phyloP scores from a whole-genome alignment of 2,329 filamentous ascomycete species.

The Monilinia aucupariae region DNA sequence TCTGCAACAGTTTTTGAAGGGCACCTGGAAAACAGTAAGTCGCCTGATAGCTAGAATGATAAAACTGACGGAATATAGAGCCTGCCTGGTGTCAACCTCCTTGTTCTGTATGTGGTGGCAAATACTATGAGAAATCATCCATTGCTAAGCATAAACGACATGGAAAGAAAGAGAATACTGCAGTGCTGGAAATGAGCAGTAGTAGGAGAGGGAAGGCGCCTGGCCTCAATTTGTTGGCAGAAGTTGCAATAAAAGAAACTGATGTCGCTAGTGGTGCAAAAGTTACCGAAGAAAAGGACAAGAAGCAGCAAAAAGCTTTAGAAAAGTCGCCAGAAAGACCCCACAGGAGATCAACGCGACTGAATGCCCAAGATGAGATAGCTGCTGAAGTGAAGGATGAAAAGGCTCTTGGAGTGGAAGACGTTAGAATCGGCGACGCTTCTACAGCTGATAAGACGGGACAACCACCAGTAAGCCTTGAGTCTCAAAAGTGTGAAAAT shows the following conservation, averaged over 20 bases:
- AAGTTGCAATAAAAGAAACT: not conserved
- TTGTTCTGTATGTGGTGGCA: not conserved
- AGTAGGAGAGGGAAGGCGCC: not conserved
- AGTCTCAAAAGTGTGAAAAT: not conserved
- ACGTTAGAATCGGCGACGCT: not conserved
- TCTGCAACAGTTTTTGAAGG: not conserved
- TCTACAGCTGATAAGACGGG: not conserved
- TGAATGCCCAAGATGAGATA: not conserved
- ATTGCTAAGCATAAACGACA: not conserved
- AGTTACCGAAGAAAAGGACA: not conserved
- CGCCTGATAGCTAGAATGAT: not conserved
- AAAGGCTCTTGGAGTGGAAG: not conserved
- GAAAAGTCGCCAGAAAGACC: not conserved
- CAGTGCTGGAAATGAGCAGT: not conserved
- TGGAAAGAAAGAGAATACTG: not conserved
- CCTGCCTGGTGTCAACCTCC: slow-evolving; percentile 1
- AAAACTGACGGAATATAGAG: not conserved
- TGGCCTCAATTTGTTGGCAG: not conserved
- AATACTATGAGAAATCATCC: not conserved
- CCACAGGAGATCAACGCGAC: not conserved
- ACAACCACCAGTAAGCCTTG: not conserved
- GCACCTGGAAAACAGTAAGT: not conserved
- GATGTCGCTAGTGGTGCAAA: no score
- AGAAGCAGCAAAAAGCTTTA: no score
- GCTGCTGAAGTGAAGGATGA: not conserved